phyloP scores from a whole-genome alignment of 179 eudicot species.

The Camellia oleifera region DNA sequence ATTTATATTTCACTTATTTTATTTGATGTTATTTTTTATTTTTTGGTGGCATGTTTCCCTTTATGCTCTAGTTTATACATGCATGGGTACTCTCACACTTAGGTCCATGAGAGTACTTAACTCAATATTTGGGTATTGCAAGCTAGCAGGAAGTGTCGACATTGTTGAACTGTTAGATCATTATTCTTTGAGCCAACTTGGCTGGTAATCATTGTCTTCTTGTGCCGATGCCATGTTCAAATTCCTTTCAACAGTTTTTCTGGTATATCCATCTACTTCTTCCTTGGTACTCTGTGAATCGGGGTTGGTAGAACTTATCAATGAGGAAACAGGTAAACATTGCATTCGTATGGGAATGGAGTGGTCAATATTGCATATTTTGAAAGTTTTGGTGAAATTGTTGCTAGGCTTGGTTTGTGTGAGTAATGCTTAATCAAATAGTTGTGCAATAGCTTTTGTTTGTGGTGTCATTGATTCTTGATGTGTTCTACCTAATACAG shows the following conservation, averaged over 20 bases:
- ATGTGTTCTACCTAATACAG: conserved; percentile 24
- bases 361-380: background rate
- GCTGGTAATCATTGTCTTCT: background rate
- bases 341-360: background rate
- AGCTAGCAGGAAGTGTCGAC: background rate
- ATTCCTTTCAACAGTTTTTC: background rate
- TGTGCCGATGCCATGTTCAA: background rate
- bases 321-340: background rate
- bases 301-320: background rate
- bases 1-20: too few relatives aligned
- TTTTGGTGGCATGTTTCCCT: too few relatives aligned
- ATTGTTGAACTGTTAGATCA: background rate
- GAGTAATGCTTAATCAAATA: background rate
- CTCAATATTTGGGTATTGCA: background rate
- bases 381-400: too few relatives aligned
- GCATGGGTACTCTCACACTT: background rate
- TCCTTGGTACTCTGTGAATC: background rate
- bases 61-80: background rate
- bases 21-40: too few relatives aligned
- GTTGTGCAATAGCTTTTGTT: background rate
- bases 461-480: background rate
- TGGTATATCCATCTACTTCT: background rate
- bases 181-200: background rate
- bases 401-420: background rate
- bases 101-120: background rate